Percentiles rank a stretch among this genome's conserved stretches.
Conservation (phyloP, 805 yeast genomes). For the Sungouiella thailandica region DNA sequence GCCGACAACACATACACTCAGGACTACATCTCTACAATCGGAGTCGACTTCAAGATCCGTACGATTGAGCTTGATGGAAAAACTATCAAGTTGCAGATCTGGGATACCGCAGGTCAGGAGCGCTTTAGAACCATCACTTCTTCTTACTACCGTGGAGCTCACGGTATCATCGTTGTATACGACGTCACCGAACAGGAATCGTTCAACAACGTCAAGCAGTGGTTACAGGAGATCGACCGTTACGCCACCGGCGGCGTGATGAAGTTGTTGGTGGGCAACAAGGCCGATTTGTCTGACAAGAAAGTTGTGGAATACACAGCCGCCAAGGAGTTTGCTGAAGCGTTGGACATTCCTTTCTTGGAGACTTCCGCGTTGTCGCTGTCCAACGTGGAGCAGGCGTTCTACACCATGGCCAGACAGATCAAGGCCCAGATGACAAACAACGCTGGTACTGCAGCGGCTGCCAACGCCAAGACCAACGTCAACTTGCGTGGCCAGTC, state of each 20-base stretch:
- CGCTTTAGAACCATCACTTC: constrained; percentile 97
- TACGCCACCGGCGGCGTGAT: constrained; percentile 97
- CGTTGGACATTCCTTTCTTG: constrained; percentile 87
- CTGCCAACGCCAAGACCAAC: constrained; percentile 48
- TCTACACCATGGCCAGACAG: constrained; percentile 97
- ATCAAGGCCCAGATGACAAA: constrained; percentile 92
- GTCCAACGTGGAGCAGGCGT: constrained; percentile 97
- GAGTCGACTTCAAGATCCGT: constrained; percentile 90
- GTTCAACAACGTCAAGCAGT: constrained; percentile 93
- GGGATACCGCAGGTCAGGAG: constrained; percentile 99
- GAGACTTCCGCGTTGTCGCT: constrained; percentile 95
- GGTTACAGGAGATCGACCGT: constrained; percentile 98
- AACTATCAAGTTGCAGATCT: constrained; percentile 93
- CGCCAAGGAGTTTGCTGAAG: constrained; percentile 97
- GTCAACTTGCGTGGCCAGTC: constrained; percentile 72
- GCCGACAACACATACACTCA: constrained; percentile 97
- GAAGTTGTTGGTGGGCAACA: constrained; percentile 94
- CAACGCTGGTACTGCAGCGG: constrained; percentile 31
- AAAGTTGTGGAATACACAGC: constrained; percentile 93
- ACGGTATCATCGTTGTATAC: constrained; percentile 95
- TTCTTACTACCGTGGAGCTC: constrained; percentile 97
- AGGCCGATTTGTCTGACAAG: constrained; percentile 89
- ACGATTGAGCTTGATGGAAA: constrained; percentile 94
- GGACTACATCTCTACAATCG: constrained; percentile 95
- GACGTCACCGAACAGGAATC: constrained; percentile 97